Evolutionary conservation across 305 asterid species (phyloP).

Genomic region (Fraxinus greggii): DNA sequence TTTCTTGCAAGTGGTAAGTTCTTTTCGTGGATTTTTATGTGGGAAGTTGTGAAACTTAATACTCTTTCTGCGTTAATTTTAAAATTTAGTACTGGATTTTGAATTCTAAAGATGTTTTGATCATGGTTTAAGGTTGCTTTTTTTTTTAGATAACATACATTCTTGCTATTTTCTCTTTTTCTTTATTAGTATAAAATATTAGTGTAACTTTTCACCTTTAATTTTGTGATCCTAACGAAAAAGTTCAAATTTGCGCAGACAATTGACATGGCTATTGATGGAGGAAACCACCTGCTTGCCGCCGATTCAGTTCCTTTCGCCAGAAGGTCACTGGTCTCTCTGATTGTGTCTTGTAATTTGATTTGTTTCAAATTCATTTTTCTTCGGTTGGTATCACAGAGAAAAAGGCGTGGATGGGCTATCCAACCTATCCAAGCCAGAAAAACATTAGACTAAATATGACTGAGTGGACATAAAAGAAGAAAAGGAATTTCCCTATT

Average conservation of each 20-base stretch:
- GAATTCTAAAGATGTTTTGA: background rate
- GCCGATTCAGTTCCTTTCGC: constrained; percentile 43
- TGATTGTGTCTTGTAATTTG: background rate
- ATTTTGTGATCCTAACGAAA: constrained; percentile 18
- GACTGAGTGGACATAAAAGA: background rate
- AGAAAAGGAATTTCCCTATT: background rate
- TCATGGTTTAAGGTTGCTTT: background rate
- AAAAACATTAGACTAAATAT: background rate
- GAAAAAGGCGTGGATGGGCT: background rate
- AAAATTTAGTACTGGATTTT: background rate
- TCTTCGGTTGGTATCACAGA: background rate
- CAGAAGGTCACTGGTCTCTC: constrained; percentile 42
- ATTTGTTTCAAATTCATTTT: background rate
- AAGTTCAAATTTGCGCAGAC: constrained; percentile 22
- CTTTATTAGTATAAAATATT: background rate
- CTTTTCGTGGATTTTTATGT: background rate
- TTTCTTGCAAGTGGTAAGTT: background rate
- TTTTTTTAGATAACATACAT: background rate
- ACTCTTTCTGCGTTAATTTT: background rate
- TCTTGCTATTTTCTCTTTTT: background rate
- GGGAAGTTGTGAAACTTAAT: background rate
- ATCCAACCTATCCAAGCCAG: background rate
- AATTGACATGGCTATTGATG: constrained; percentile 21
- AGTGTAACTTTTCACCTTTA: background rate
- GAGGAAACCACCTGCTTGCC: constrained; percentile 32